phyloP scores from a whole-genome alignment of 306 rosid genomes.

The Medicago ruthenica region DNA sequence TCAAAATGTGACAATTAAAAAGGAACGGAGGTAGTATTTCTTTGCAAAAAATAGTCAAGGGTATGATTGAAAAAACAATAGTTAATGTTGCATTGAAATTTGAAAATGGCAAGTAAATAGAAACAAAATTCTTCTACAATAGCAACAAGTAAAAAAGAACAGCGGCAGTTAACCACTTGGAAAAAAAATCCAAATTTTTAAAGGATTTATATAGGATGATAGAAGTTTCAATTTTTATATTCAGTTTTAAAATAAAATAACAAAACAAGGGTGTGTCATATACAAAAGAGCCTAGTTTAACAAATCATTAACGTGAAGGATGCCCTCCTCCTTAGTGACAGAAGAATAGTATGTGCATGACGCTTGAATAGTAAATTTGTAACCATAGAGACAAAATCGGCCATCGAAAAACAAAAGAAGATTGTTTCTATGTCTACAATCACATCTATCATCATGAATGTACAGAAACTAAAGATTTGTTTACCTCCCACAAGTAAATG shows the following conservation, averaged over 20 bases:
- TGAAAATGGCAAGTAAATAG: too few species aligned
- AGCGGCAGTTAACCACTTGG: too few species aligned
- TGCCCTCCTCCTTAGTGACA: neutral
- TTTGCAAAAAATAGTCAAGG: too few species aligned
- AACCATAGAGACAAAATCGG: constrained; percentile 6
- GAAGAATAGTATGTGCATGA: constrained; percentile 15
- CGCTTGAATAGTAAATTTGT: constrained; percentile 14
- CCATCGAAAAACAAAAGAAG: constrained; percentile 6
- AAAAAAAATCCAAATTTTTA: neutral
- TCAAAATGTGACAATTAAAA: too few species aligned
- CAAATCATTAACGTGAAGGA: neutral
- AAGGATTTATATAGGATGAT: constrained; percentile 23
- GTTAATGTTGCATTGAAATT: too few species aligned
- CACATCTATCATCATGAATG: constrained; percentile 26
- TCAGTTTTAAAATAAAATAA: constrained; percentile 18
- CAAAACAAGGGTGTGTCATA: constrained; percentile 4
- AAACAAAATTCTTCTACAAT: neutral
- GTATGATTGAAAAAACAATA: too few species aligned
- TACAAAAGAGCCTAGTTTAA: constrained; percentile 16
- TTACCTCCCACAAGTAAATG: constrained; percentile 94
- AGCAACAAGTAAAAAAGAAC: too few species aligned
- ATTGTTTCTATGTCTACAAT: constrained; percentile 9
- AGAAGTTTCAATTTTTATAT: constrained; percentile 2
- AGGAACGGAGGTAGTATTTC: too few species aligned
- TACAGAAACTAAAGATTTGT: constrained; percentile 39